Evolutionary conservation across 2,329 filamentous ascomycete species (phyloP).

Genomic region (Cordyceps tenuipes): DNA sequence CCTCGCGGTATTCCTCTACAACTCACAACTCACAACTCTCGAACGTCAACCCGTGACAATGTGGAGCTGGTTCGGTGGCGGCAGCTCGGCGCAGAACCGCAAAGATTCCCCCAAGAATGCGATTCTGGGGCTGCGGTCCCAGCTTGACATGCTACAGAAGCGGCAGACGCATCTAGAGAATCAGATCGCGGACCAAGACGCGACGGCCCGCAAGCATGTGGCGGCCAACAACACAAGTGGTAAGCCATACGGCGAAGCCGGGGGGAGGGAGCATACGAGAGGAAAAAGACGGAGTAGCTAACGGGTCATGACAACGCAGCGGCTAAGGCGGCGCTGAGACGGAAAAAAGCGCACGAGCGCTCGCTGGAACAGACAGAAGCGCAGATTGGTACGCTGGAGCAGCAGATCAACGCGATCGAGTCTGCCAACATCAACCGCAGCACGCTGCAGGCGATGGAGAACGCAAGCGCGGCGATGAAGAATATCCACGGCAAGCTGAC

Average conservation of each 20-base stretch:
- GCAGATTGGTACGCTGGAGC: conserved; percentile 87
- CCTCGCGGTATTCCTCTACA: neutral
- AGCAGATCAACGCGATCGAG: conserved; percentile 94
- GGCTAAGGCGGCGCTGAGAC: conserved; percentile 79
- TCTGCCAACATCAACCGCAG: conserved; percentile 98
- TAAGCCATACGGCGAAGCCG: conserved; percentile 37
- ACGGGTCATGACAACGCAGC: conserved; percentile 41
- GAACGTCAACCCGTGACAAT: conserved; percentile 31
- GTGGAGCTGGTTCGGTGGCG: conserved; percentile 91
- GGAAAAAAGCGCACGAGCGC: conserved; percentile 92
- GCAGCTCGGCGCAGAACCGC: conserved; percentile 69
- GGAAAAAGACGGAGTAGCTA: neutral
- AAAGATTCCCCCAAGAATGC: conserved; percentile 96
- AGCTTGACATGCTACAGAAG: conserved; percentile 97
- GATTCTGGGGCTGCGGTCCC: conserved; percentile 76
- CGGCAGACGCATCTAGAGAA: conserved; percentile 82
- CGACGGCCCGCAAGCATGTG: conserved; percentile 80
- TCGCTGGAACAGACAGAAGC: conserved; percentile 82
- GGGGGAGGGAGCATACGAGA: neutral
- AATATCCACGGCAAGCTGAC: conserved; percentile 84
- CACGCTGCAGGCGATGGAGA: conserved; percentile 89
- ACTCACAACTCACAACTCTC: conserved; percentile 5
- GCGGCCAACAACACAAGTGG: conserved; percentile 76
- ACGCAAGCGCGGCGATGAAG: conserved; percentile 83
- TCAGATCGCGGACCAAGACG: conserved; percentile 90